phyloP scores from a whole-genome alignment of 805 yeast genomes.

The Martiniozyma abietophila region DNA sequence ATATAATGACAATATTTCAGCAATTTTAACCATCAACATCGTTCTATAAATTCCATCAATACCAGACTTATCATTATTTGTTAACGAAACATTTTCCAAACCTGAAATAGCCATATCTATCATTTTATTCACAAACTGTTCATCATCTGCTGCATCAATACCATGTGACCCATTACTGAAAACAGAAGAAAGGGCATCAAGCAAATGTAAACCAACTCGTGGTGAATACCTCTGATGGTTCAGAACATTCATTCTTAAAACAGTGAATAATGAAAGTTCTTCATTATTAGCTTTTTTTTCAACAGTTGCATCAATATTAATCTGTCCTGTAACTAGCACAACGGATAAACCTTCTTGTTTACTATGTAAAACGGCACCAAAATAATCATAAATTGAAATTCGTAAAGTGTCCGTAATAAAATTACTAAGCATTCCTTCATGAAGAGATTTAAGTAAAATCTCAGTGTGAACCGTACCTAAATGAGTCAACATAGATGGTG shows the following conservation, averaged over 20 bases:
- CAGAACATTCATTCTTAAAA: conserved; percentile 46
- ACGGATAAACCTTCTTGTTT: conserved; percentile 73
- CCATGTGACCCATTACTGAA: conserved; percentile 71
- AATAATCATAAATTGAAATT: conserved; percentile 50
- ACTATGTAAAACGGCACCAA: conserved; percentile 59
- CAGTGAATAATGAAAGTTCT: conserved; percentile 39
- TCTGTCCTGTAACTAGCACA: conserved; percentile 51
- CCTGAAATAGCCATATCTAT: conserved; percentile 14
- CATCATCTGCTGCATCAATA: conserved; percentile 40
- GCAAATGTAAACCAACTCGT: conserved; percentile 53
- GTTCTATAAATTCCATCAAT: conserved; percentile 44
- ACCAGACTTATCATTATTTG: conserved; percentile 18
- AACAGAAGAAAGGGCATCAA: conserved; percentile 67
- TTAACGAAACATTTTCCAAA: too few relatives aligned
- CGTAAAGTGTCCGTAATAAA: conserved; percentile 45
- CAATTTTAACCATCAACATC: conserved; percentile 54
- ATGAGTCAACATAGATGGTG: conserved; percentile 77
- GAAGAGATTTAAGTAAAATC: conserved; percentile 49
- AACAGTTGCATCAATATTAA: conserved; percentile 8
- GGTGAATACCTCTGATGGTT: conserved; percentile 48
- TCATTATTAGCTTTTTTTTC: conserved; percentile 11
- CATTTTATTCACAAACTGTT: conserved; percentile 35
- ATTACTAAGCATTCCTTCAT: conserved; percentile 48
- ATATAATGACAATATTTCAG: conserved; percentile 67
- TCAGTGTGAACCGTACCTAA: conserved; percentile 59